Conservation (phyloP, 2,329 filamentous ascomycete genomes). For the Ophiostoma australiae region DNA sequence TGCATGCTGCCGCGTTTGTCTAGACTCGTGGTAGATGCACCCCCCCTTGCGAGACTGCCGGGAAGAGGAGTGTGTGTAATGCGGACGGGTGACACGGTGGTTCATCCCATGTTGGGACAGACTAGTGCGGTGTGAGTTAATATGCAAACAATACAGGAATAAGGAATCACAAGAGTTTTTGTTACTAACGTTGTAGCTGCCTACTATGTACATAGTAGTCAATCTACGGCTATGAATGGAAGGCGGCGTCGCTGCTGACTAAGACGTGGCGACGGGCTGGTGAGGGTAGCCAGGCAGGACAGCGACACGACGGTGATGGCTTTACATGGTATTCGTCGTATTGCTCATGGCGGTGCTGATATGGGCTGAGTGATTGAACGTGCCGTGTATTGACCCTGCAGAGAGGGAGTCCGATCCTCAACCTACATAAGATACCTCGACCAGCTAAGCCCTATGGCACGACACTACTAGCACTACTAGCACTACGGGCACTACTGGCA, state of each 20-base stretch:
- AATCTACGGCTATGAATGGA: not conserved
- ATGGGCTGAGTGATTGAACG: no score
- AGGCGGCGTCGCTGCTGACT: not conserved
- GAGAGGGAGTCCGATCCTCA: no score
- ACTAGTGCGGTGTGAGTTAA: not conserved
- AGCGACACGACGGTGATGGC: not conserved
- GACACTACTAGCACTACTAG: not conserved
- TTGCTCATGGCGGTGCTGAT: not conserved
- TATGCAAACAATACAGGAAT: not conserved
- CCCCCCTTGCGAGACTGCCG: constrained; percentile 9
- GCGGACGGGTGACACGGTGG: constrained; percentile 6
- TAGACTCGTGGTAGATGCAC: constrained; percentile 7
- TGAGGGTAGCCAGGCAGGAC: not conserved
- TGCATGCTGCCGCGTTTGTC: constrained; percentile 10
- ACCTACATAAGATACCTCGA: no score
- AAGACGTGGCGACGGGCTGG: not conserved
- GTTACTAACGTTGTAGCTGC: no score
- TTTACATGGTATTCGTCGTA: not conserved
- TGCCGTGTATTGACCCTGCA: no score
- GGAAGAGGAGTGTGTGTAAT: constrained; percentile 12
- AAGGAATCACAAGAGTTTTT: not conserved
- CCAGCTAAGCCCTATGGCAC: constrained; percentile 7
- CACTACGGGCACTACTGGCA: not conserved
- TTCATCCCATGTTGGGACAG: not conserved
- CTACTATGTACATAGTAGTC: no score